These are phyloP conservation scores for Sporisorium reilianum DNA, from an alignment of 1,284 basidiomycete genomes.

Conservation along the genomic window DNA sequence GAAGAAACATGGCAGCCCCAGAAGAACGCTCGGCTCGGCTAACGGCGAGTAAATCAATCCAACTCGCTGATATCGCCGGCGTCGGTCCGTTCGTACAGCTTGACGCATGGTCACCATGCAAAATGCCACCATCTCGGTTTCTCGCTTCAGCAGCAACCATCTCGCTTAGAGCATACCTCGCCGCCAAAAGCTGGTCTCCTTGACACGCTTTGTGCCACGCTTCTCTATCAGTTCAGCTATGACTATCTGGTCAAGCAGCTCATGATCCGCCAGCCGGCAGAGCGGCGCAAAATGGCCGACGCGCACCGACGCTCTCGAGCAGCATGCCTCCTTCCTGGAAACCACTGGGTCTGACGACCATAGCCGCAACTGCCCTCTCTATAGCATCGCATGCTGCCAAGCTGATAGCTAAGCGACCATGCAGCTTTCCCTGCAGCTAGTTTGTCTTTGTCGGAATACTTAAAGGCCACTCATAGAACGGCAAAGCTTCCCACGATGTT, in stretches of 20 bases:
- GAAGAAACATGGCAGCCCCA: neutral
- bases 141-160: conserved; percentile 15
- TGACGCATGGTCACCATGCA: neutral
- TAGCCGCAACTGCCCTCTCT: neutral
- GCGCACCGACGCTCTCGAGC: neutral
- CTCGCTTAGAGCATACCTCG: conserved; percentile 10
- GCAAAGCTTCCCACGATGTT: neutral
- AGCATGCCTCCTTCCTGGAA: neutral
- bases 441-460: neutral
- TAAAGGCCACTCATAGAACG: neutral
- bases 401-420: neutral
- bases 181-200: neutral
- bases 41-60: conserved; percentile 1
- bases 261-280: neutral
- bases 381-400: neutral
- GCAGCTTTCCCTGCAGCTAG: neutral
- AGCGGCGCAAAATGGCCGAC: neutral
- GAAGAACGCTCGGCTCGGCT: neutral
- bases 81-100: conserved; percentile 31
- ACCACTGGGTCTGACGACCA: neutral
- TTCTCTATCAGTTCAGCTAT: neutral
- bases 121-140: neutral
- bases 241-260: neutral
- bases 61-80: conserved; percentile 1
- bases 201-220: neutral